Evolutionary conservation across 306 rosid genomes (phyloP), one percentile per base, ranked within the genome.

Genomic region (Elaeagnus macrophylla): DNA sequence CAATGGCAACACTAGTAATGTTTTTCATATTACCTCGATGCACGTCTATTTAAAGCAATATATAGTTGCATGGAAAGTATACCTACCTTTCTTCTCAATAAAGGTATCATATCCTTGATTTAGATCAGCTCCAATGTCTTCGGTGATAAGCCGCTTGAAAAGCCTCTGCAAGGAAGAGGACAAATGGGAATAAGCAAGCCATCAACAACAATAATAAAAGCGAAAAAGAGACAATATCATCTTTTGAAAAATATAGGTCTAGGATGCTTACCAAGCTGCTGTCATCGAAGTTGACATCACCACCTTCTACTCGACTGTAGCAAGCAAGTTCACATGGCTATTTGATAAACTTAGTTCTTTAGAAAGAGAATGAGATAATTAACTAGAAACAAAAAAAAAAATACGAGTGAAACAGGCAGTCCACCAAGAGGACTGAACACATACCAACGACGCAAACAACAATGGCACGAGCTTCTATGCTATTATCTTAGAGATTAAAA

Each of bases 301-400:
- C 96, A 1, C 83, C 95, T 77, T 91, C 96, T n/a, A 56, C 87
- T 51, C 95, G 93, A 68, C 96, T 87, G 72, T 82, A 91, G 77
- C 85, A 80, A 18, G 77, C 96, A 77, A 91, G 53, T 68, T 91
- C 96, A 66, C 81, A 73, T 35, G 99, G 96, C 99, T 87, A 52
- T 62, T 59, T 68, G 46, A 75, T 38, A 55, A 71, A 61, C 62
- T 44, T 64, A 60, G 55, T 51, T 72, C 40, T 60, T 67, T 52
- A 76, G 53, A 1, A 11, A n/a, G 53, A 41, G 7, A 37, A 10
- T 20, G 36, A 41, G 32, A 17, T 13, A 49, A 47, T 13, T 64
- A 14, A 38, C 9, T 5, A 36, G 37, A 8, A 5, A 16, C 35
- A 18, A 56, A 7, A 37, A 25, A 43, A 3, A 56, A 49, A 9